Percentiles rank a stretch among this genome's conserved stretches.
Conservation (phyloP, 345 rosid species). For the Eucalyptus sp. region DNA sequence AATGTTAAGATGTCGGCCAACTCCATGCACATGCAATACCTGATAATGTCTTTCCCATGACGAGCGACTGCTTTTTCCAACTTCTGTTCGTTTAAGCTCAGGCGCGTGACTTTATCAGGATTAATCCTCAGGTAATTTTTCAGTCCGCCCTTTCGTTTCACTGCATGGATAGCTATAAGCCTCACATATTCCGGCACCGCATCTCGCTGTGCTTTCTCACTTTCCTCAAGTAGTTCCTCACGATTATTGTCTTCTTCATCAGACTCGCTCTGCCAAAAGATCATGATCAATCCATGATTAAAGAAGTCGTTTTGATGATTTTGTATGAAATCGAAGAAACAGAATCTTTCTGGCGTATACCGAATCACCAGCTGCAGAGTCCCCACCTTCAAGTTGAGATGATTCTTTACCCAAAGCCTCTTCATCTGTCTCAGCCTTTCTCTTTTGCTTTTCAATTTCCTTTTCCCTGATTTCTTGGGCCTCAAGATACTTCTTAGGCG, state of each 20-base stretch:
- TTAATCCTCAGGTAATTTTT: constrained; percentile 26
- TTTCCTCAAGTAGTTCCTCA: constrained; percentile 15
- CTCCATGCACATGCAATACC: constrained; percentile 4
- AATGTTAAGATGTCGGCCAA: neutral
- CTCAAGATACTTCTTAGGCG: constrained; percentile 71
- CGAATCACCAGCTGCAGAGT: constrained; percentile 11
- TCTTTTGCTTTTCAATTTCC: constrained; percentile 30
- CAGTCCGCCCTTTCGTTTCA: constrained; percentile 46
- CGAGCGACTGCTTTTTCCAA: constrained; percentile 33
- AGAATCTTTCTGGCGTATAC: neutral
- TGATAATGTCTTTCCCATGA: constrained; percentile 36
- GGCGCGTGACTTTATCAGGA: constrained; percentile 37
- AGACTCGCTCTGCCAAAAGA: constrained; percentile 18
- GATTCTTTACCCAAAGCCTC: constrained; percentile 67
- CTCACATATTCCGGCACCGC: constrained; percentile 29
- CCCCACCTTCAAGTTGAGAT: constrained; percentile 19
- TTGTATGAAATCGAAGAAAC: neutral
- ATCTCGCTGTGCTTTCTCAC: constrained; percentile 22
- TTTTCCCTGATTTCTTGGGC: constrained; percentile 20
- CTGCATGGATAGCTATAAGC: constrained; percentile 70
- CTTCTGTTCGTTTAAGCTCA: constrained; percentile 73
- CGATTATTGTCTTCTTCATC: constrained; percentile 21
- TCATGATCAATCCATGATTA: neutral
- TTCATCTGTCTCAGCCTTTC: constrained; percentile 25
- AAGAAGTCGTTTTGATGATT: neutral